Evolutionary conservation across 768 basidiomycete species (phyloP), one percentile per base, ranked within the genome.

Genomic region (Sutorius australiensis): DNA sequence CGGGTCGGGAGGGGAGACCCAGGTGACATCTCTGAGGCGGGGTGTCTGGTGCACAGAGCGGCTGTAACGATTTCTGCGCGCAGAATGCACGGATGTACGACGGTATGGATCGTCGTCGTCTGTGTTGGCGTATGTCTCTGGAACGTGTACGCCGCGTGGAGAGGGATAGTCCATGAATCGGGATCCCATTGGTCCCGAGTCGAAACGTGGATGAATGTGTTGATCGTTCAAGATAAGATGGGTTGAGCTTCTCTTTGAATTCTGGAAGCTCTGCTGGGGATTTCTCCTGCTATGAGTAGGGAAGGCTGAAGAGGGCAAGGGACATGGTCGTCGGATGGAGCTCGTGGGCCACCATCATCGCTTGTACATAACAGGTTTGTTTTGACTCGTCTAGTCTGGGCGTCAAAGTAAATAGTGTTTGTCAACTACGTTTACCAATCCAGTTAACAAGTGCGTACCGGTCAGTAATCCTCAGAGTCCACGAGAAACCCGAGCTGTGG

Each of bases 71-170:
- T 67, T 60, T 33, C 50, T 47, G 46, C 27, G 63, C 5, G 51
- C 36, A 11, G 59, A 12, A 13, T 33, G n/a, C 14, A n/a, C 13
- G 12, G 16, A 28, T 19, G 33, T 31, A 27, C 51, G 48, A 16
- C 41, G 53, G 44, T 55, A 62, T 21, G 52, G 45, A 24, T 59
- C 53, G 13, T 48, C 19, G 33, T 58, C 47, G 24, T 58, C 37
- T 32, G 10, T 27, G 34, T 13, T 39, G 32, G 39, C 6, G 44
- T 42, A 50, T 14, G 50, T 47, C 43, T 65, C 63, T 46, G 60
- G 36, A 48, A 66, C 61, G 50, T 61, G 65, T 2, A 55, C 53
- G 28, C 59, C 66, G 40, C 51, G 65, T 46, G 64, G 61, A 3
- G 61, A 67, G n/a, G 60, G 49, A 54, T 48, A 66, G 32, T 45